Conservation (phyloP, 495 filamentous ascomycete genomes). For the Terfezia boudieri region DNA sequence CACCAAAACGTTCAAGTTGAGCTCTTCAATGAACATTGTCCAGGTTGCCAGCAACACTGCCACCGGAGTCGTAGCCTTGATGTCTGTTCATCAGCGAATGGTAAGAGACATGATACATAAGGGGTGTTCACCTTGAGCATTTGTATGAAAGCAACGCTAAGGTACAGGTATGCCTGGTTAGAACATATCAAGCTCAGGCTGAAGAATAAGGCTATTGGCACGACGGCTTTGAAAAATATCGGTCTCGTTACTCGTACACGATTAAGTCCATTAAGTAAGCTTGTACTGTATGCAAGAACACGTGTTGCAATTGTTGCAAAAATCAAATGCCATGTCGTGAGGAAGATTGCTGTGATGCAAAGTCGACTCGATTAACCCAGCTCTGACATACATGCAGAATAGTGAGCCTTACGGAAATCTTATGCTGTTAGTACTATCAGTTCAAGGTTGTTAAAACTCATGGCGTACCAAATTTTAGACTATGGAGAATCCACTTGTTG, state of each 20-base stretch:
- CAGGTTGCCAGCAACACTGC: constrained; percentile 61
- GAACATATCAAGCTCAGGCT: constrained; percentile 84
- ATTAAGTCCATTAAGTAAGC: constrained; percentile 69
- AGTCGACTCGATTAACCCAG: constrained; percentile 2
- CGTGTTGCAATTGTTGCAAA: constrained; percentile 79
- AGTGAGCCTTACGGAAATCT: constrained; percentile 7
- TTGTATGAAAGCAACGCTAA: constrained; percentile 88
- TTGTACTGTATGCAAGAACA: constrained; percentile 55
- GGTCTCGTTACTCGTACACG: constrained; percentile 82
- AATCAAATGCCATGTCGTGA: constrained; percentile 79
- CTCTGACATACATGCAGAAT: background rate
- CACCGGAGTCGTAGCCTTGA: constrained; percentile 69
- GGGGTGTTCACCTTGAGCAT: constrained; percentile 59
- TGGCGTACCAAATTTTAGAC: constrained; percentile 56
- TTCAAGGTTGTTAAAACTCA: background rate
- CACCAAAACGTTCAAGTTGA: constrained; percentile 54
- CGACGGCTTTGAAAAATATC: constrained; percentile 74
- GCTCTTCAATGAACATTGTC: constrained; percentile 53
- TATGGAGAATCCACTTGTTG: constrained; percentile 95
- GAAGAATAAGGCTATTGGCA: constrained; percentile 86
- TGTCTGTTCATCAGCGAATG: constrained; percentile 14
- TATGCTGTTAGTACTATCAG: constrained; percentile 21
- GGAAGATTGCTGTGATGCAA: constrained; percentile 29
- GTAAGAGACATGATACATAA: background rate
- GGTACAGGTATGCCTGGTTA: constrained; percentile 72